These are phyloP conservation scores for Heliamphora pulchella DNA, from an alignment of 179 eudicot genomes.

Conservation along the genomic window DNA sequence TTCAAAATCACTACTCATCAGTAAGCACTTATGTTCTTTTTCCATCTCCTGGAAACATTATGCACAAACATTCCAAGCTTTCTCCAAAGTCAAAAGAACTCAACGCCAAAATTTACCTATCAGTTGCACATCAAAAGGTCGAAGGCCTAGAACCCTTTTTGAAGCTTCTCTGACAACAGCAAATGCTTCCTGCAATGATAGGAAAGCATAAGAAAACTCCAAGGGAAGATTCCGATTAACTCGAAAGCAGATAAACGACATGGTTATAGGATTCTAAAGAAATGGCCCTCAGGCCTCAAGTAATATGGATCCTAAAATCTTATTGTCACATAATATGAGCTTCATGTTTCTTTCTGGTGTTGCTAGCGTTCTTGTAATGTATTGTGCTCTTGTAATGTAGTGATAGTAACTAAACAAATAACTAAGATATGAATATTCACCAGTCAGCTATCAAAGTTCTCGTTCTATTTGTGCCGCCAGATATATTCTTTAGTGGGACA, in stretches of 20 bases:
- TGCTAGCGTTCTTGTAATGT: background rate
- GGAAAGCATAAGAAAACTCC: too few relatives aligned
- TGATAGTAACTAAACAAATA: background rate
- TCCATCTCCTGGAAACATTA: background rate
- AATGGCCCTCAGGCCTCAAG: background rate
- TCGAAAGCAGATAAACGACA: background rate
- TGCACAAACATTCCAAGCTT: background rate
- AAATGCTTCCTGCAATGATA: conserved; percentile 70
- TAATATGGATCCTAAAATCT: background rate
- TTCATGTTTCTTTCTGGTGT: background rate
- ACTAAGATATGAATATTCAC: background rate
- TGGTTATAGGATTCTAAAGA: background rate
- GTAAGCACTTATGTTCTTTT: background rate
- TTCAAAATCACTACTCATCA: background rate
- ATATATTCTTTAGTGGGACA: background rate
- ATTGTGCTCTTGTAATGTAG: background rate
- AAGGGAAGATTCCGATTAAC: background rate
- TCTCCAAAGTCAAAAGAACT: background rate
- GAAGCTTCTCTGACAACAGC: conserved; percentile 95
- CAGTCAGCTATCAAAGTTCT: background rate
- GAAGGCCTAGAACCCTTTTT: conserved; percentile 85
- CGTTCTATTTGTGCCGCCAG: background rate
- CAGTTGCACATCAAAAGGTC: conserved; percentile 93
- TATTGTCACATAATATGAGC: background rate
- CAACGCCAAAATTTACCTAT: conserved; percentile 38